Conservation (phyloP, 192 early-diverging fungal genomes). For the Podila clonocystis region DNA sequence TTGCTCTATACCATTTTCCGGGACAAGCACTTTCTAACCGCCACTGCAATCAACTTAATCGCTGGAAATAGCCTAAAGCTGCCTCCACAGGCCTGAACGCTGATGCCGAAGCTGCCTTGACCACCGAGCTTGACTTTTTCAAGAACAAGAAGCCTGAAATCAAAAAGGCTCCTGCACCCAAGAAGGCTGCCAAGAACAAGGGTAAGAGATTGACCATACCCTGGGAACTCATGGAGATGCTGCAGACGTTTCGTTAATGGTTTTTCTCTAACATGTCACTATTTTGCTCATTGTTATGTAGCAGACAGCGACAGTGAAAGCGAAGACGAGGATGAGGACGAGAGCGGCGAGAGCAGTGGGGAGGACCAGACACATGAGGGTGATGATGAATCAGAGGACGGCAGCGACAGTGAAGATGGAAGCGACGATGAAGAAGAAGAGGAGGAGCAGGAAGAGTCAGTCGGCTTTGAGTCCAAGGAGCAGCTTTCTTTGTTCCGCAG, state of each 20-base stretch:
- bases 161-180: slow-evolving; percentile 20
- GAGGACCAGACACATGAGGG: slow-evolving; percentile 37
- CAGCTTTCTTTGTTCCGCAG: slow-evolving; percentile 77
- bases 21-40: no score
- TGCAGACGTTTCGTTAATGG: no score
- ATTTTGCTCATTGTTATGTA: not conserved
- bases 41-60: not conserved
- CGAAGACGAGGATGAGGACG: slow-evolving; percentile 20
- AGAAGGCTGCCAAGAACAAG: slow-evolving; percentile 26
- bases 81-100: slow-evolving; percentile 29
- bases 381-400: slow-evolving; percentile 31
- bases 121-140: slow-evolving; percentile 44
- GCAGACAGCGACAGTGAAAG: slow-evolving; percentile 21
- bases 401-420: slow-evolving; percentile 6
- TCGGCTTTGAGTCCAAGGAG: slow-evolving; percentile 27
- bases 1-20: no score
- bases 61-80: slow-evolving; percentile 25
- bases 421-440: slow-evolving; percentile 17
- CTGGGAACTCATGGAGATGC: no score
- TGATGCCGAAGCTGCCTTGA: slow-evolving; percentile 32
- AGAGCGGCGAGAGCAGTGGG: slow-evolving; percentile 34
- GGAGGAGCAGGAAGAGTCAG: slow-evolving; percentile 25
- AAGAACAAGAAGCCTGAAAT: slow-evolving; percentile 32
- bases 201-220: not conserved
- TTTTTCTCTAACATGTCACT: not conserved